Percentiles rank a stretch among this genome's conserved stretches.
These are phyloP conservation scores for Paraphoma chrysanthemicola DNA, from an alignment of 2,329 filamentous ascomycete species.

Conservation along the genomic window DNA sequence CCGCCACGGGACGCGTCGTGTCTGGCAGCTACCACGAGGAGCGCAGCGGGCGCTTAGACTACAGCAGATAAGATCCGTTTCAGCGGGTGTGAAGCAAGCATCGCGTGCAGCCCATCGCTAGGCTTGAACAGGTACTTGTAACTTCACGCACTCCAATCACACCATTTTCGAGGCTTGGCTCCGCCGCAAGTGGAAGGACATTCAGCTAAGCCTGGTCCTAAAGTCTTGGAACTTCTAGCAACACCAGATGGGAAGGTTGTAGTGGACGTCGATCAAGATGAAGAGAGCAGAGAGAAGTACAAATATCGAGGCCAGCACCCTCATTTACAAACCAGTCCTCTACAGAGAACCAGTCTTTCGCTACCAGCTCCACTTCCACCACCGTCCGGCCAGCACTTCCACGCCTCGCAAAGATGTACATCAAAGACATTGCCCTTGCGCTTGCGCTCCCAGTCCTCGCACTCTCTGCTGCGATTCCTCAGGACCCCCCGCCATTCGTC, in stretches of 20 bases:
- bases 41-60: slow-evolving; percentile 2
- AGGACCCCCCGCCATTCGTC: slow-evolving; percentile 12
- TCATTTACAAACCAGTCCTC: slow-evolving; percentile 2
- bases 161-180: not conserved
- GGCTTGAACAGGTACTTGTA: slow-evolving; percentile 4
- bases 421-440: slow-evolving; percentile 28
- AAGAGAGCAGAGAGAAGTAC: slow-evolving; percentile 12
- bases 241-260: slow-evolving; percentile 16
- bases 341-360: slow-evolving; percentile 11
- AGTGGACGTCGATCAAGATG: slow-evolving; percentile 1
- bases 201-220: slow-evolving; percentile 18
- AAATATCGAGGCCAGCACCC: slow-evolving; percentile 16
- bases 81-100: slow-evolving; percentile 1
- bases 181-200: slow-evolving; percentile 22
- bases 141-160: slow-evolving; percentile 6
- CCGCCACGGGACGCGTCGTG: slow-evolving; percentile 18
- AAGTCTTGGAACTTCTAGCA: slow-evolving; percentile 16
- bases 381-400: slow-evolving; percentile 4
- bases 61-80: slow-evolving; percentile 19
- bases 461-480: slow-evolving; percentile 29
- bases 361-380: slow-evolving; percentile 16
- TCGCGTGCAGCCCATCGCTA: not conserved
- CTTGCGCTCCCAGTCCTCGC: slow-evolving; percentile 30
- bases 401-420: slow-evolving; percentile 25
- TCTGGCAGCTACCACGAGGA: slow-evolving; percentile 14